phyloP scores from a whole-genome alignment of 164 flowering plant genomes.

The Chloranthus sessilifolius region DNA sequence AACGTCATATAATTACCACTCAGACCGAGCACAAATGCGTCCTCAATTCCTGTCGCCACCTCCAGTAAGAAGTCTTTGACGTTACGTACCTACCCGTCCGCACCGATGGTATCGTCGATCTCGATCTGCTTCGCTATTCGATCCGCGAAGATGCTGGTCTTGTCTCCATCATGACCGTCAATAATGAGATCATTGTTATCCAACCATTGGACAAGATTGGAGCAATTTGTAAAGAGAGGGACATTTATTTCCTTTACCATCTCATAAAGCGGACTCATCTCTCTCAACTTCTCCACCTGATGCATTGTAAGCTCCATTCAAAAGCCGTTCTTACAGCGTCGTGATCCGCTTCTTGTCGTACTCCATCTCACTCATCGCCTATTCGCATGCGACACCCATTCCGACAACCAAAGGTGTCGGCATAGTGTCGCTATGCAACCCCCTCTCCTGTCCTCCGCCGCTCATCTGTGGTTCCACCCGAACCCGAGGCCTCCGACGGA shows the following conservation, averaged over 20 bases:
- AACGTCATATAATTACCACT: constrained; percentile 87
- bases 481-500: too few species aligned
- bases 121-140: constrained; percentile 42
- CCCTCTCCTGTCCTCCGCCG: too few species aligned
- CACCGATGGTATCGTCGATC: constrained; percentile 65
- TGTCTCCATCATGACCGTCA: constrained; percentile 84
- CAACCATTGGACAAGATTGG: constrained; percentile 96
- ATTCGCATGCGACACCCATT: too few species aligned
- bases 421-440: too few species aligned
- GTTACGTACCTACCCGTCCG: constrained; percentile 82
- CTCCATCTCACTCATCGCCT: too few species aligned
- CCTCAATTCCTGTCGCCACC: constrained; percentile 83
- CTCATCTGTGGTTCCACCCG: too few species aligned
- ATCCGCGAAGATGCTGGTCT: constrained; percentile 84
- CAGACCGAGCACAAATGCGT: constrained; percentile 99
- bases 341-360: too few species aligned
- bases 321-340: too few species aligned
- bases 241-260: constrained; percentile 68
- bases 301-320: too few species aligned
- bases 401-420: too few species aligned
- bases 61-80: constrained; percentile 89
- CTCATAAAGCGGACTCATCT: too few species aligned
- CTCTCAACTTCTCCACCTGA: too few species aligned
- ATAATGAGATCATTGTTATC: constrained; percentile 92
- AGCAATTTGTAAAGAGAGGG: constrained; percentile 55